Percentiles rank a stretch among this genome's conserved stretches.
phyloP scores from a whole-genome alignment of 768 basidiomycete species.

The Roridomyces roridus region DNA sequence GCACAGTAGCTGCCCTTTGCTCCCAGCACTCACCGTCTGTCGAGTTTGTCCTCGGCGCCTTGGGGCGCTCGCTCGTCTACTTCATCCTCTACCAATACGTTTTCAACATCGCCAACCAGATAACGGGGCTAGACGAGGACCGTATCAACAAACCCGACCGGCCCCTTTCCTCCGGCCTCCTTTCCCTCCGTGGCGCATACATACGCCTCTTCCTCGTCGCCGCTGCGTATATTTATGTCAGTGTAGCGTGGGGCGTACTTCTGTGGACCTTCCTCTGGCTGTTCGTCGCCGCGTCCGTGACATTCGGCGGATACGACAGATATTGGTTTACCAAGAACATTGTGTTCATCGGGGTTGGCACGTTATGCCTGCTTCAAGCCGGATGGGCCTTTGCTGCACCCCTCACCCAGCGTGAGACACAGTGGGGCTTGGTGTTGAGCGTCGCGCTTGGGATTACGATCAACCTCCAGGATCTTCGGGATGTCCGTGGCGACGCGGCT shows the following conservation, averaged over 20 bases:
- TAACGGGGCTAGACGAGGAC: slow-evolving; percentile 22
- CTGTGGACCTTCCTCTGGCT: slow-evolving; percentile 21
- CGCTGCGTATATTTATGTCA: slow-evolving; percentile 8
- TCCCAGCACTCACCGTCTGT: background rate
- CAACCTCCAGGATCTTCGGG: slow-evolving; percentile 48
- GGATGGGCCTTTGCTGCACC: slow-evolving; percentile 20
- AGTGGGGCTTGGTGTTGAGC: slow-evolving; percentile 12
- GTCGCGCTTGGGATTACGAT: slow-evolving; percentile 44
- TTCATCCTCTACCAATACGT: slow-evolving; percentile 22
- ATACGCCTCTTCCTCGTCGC: slow-evolving; percentile 16
- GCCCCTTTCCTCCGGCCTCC: slow-evolving; percentile 13
- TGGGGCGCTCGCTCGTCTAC: slow-evolving; percentile 17
- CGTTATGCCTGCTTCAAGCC: slow-evolving; percentile 11
- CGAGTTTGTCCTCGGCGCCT: background rate
- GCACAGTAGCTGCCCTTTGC: slow-evolving; percentile 20
- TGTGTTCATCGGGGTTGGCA: slow-evolving; percentile 14
- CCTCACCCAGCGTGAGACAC: slow-evolving; percentile 6
- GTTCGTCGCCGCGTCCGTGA: slow-evolving; percentile 10
- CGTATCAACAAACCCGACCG: slow-evolving; percentile 24
- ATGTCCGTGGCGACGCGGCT: slow-evolving; percentile 42
- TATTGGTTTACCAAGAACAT: slow-evolving; percentile 18
- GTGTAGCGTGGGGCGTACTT: slow-evolving; percentile 19
- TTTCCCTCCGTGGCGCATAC: slow-evolving; percentile 15
- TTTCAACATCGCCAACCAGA: slow-evolving; percentile 26
- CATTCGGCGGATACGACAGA: slow-evolving; percentile 18